These are phyloP conservation scores for Tolypocladium amazonense DNA, from an alignment of 2,329 filamentous ascomycete genomes.

Conservation along the genomic window DNA sequence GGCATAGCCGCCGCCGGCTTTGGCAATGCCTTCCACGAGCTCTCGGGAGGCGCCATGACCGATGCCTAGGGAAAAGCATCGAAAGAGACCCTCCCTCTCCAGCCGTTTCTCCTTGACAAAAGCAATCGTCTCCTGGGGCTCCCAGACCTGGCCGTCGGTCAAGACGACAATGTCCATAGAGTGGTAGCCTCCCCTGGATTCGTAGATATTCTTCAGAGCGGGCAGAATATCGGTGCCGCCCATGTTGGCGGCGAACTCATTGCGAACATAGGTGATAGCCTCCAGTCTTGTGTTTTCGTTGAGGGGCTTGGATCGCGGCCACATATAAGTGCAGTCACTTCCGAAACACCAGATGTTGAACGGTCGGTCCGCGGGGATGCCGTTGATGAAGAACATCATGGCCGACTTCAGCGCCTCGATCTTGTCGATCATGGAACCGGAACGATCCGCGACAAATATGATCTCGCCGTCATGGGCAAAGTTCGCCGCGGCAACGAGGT, in stretches of 20 bases:
- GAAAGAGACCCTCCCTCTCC: conserved; percentile 22
- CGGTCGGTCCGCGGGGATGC: conserved; percentile 24
- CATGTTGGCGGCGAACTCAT: conserved; percentile 1
- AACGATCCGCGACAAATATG: conserved; percentile 15
- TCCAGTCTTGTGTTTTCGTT: background rate
- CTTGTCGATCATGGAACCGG: conserved; percentile 30
- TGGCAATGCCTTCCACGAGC: conserved; percentile 47
- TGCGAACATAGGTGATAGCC: conserved; percentile 1
- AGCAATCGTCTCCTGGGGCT: conserved; percentile 1
- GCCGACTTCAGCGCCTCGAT: conserved; percentile 37
- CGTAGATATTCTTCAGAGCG: background rate
- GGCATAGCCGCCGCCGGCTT: conserved; percentile 44
- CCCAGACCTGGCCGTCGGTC: conserved; percentile 3
- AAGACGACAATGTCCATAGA: conserved; percentile 2
- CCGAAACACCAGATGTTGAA: conserved; percentile 35
- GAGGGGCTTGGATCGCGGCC: background rate
- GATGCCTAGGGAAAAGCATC: conserved; percentile 48
- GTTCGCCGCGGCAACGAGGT: background rate
- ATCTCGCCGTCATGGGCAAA: conserved; percentile 1
- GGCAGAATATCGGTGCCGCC: conserved; percentile 3
- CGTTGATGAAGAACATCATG: conserved; percentile 46
- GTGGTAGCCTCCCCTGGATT: background rate
- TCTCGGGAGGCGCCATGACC: conserved; percentile 42
- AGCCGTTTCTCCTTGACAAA: background rate
- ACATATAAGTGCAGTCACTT: background rate